Evolutionary conservation across 1,284 basidiomycete genomes (phyloP).

Genomic region (Sanghuangporus weigelae): DNA sequence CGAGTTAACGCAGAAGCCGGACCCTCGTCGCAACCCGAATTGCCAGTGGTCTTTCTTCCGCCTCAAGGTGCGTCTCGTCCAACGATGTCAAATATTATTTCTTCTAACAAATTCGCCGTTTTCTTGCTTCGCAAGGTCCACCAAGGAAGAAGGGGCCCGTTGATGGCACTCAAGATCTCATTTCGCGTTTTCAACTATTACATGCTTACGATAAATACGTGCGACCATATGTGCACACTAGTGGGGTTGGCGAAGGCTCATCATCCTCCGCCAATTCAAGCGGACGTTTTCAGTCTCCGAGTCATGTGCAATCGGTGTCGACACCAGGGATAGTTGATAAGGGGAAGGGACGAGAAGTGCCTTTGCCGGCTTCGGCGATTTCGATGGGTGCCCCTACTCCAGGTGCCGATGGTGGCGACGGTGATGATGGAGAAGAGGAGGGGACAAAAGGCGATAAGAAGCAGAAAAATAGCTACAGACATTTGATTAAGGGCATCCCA

Average conservation of each 20-base stretch:
- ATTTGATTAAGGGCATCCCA: conserved; percentile 71
- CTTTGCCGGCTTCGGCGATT: conserved; percentile 27
- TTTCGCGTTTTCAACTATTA: conserved; percentile 60
- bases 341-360: conserved; percentile 50
- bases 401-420: conserved; percentile 36
- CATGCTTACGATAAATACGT: conserved; percentile 75
- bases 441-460: conserved; percentile 58
- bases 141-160: conserved; percentile 44
- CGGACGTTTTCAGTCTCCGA: conserved; percentile 16
- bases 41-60: conserved; percentile 35
- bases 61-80: conserved; percentile 34
- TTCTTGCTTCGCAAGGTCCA: conserved; percentile 30
- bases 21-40: conserved; percentile 24
- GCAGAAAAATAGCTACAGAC: conserved; percentile 72
- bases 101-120: conserved; percentile 19
- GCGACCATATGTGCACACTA: conserved; percentile 36
- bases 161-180: conserved; percentile 68
- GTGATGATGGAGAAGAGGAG: conserved; percentile 47
- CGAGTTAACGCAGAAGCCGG: conserved; percentile 26
- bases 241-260: conserved; percentile 23
- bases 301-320: neutral
- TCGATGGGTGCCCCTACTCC: conserved; percentile 29
- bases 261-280: conserved; percentile 22
- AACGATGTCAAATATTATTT: neutral
- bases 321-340: conserved; percentile 37